These are phyloP conservation scores for Lasiodiplodia gonubiensis DNA, from an alignment of 2,329 filamentous ascomycete genomes.

Conservation along the genomic window DNA sequence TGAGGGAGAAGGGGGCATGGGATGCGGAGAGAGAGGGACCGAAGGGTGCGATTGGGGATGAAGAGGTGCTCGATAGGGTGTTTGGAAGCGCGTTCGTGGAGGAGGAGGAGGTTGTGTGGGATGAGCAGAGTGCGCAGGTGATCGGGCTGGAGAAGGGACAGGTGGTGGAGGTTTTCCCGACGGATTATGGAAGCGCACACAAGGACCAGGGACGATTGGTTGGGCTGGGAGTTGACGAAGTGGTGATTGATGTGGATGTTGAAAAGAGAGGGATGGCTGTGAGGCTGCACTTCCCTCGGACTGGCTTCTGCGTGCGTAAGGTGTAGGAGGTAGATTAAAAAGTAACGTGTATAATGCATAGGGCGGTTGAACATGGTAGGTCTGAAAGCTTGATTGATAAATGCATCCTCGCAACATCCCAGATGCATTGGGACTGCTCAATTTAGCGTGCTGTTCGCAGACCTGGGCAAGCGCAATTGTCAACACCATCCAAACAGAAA, in stretches of 20 bases:
- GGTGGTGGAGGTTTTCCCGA: conserved; percentile 52
- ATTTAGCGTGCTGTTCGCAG: too few relatives aligned
- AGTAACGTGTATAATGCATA: too few relatives aligned
- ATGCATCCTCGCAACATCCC: too few relatives aligned
- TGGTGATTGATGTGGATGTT: conserved; percentile 34
- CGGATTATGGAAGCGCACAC: conserved; percentile 40
- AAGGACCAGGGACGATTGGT: conserved; percentile 38
- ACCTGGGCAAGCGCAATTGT: too few relatives aligned
- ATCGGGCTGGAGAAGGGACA: conserved; percentile 60
- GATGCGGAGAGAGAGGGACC: conserved; percentile 32
- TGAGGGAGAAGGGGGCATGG: background rate
- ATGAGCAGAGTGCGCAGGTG: conserved; percentile 54
- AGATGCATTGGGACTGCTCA: too few relatives aligned
- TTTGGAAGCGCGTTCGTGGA: conserved; percentile 36
- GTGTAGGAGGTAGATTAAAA: background rate
- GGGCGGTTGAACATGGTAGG: background rate
- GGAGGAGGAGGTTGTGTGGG: conserved; percentile 49
- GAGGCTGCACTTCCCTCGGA: conserved; percentile 36
- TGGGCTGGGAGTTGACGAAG: conserved; percentile 38
- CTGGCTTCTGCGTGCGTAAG: conserved; percentile 35
- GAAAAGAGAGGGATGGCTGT: conserved; percentile 28
- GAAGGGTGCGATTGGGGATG: conserved; percentile 52
- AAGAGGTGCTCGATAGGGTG: conserved; percentile 59
- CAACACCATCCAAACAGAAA: too few relatives aligned
- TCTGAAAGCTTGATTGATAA: background rate